Percentiles rank a stretch among this genome's conserved stretches.
Conservation (phyloP, 176 grass and related monocot genomes). For the Triticum aestivum region DNA sequence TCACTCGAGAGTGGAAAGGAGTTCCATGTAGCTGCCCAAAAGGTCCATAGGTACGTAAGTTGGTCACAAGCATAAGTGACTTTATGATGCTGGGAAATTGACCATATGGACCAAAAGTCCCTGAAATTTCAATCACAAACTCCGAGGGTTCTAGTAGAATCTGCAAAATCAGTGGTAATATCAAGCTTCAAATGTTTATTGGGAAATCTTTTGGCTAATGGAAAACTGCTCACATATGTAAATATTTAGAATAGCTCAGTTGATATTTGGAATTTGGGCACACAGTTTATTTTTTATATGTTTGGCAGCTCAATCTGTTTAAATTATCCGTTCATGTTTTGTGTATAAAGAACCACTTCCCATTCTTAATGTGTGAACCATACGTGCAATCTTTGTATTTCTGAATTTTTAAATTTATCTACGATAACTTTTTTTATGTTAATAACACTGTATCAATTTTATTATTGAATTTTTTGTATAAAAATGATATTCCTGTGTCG, state of each 20-base stretch:
- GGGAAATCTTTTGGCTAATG: not conserved
- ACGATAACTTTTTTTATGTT: not conserved
- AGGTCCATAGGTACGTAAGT: conserved; percentile 6
- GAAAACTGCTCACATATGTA: not conserved
- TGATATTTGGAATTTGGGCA: no score
- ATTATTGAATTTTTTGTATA: not conserved
- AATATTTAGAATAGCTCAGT: not conserved
- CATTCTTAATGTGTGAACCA: not conserved
- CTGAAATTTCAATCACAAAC: conserved; percentile 2
- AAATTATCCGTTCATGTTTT: not conserved
- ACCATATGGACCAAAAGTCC: not conserved
- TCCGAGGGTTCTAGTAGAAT: not conserved
- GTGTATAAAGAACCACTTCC: not conserved
- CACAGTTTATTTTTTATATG: not conserved
- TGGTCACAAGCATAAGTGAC: conserved; percentile 10
- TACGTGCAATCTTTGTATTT: not conserved
- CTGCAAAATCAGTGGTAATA: not conserved
- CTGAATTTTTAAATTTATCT: not conserved
- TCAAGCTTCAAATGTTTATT: not conserved
- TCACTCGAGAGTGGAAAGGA: not conserved
- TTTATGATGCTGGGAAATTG: not conserved
- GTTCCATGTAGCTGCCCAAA: not conserved
- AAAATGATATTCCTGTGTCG: not conserved
- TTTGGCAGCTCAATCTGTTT: not conserved
- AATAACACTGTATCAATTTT: not conserved